Conservation (phyloP, 148 eudicot species). For the Rhododendron williamsianum region DNA sequence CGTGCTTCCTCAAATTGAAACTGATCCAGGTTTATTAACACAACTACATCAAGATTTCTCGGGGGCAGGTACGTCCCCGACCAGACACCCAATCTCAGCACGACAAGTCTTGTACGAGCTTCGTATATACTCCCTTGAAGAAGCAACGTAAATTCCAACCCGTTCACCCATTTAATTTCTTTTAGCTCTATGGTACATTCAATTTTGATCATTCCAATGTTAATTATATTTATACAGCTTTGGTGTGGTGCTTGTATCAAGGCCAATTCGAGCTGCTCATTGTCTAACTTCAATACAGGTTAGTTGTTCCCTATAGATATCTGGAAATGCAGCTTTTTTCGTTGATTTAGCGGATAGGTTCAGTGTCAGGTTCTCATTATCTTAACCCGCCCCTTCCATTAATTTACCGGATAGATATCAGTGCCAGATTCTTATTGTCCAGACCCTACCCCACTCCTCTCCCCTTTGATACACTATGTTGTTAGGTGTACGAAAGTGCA, state of each 20-base stretch:
- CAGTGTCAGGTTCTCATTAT: neutral
- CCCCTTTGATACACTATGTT: neutral
- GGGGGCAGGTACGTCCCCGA: constrained; percentile 24
- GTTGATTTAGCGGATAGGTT: neutral
- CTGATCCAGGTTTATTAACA: constrained; percentile 27
- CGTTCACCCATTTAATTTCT: neutral
- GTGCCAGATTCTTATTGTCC: neutral
- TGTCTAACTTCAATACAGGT: constrained; percentile 33
- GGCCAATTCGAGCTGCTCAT: constrained; percentile 31
- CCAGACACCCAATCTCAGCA: constrained; percentile 26
- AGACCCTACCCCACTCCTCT: neutral
- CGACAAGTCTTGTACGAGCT: constrained; percentile 26
- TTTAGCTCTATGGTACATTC: neutral
- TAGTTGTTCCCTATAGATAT: constrained; percentile 1
- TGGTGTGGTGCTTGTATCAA: constrained; percentile 27
- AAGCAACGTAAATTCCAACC: constrained; percentile 18
- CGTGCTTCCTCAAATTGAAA: constrained; percentile 23
- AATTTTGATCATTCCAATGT: neutral
- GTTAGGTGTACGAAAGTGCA: neutral
- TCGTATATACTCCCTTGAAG: constrained; percentile 27
- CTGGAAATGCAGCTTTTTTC: neutral
- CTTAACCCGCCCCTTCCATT: neutral
- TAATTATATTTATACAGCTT: constrained; percentile 11
- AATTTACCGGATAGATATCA: neutral
- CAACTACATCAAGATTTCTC: constrained; percentile 21